Base-by-base conservation (phyloP, 192 early-diverging fungal genomes). In the Radiomyces spectabilis region DNA sequence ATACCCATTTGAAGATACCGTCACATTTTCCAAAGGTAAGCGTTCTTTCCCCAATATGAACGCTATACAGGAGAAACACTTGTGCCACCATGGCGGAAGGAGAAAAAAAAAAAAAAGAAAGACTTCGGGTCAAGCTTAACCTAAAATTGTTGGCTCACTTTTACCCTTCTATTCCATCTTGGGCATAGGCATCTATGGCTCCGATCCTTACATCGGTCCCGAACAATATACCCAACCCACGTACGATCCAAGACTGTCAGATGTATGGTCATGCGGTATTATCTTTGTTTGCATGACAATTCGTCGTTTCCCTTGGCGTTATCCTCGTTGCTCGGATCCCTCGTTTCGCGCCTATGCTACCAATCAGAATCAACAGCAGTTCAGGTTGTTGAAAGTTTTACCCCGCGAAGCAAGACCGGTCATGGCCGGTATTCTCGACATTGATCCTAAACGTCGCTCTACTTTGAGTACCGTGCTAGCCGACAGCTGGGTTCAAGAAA, bases 181-280 rank as follows among this genome's bases (percentile, higher is more conserved):
- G 21, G 59, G 55, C 12, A 44, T 73, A 60, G 95, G 94, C 13
- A 71, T 90, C 15, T 86, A 76, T 61, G 95, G 95, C 5, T 90
- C 86, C 10, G 95, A 93, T 37, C 95, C 95, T 8, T 97, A 95
- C 69, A 97, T 97, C 75, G 92, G 91, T 0, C 95, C 95, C 26
- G 95, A 96, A 65, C 72, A 80, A 19, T 84, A 88, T 53, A 61
- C 60, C 18, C 74, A 76, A 9, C 72, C 73, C 15, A 78, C 84
- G 26, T 93, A 97, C 58, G 89, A 93, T 53, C 83, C 85, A 5
- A 82, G 89, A 47, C 59, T 72, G 12, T 84, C 90, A 0, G 94
- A 97, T 69, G 71, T 97, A 12, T 97, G 94, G 94, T 84, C 86
- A 4, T 56, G 84, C 26, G 94, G 90, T 35, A 91, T 97, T 48